Base-by-base conservation (phyloP, 2,329 filamentous ascomycete genomes). In the Fusarium sp. region DNA sequence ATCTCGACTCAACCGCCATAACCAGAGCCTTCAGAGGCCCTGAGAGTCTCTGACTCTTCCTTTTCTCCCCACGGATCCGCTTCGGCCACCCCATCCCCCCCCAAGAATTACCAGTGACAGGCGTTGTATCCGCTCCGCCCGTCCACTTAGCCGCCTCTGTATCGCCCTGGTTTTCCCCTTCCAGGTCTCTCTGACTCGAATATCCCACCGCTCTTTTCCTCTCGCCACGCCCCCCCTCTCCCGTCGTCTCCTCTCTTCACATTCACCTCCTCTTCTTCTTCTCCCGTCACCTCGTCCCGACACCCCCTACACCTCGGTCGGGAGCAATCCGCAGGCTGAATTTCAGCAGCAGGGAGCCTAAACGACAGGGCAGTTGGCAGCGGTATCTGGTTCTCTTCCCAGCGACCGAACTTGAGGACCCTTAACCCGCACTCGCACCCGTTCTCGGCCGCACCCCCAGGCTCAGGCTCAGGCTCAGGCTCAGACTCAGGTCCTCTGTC, bases 141-240 rank as follows among this genome's bases (percentile, higher is more conserved):
- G 63, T 72, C 57, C 69, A 63, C 70, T 72, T 72, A 69, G 59
- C 70, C 65, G 66, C 66, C 66, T 54, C 51, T 57, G 38, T 44
- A 48, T 52, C 65, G 64, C 65, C 70, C 70, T 73, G 57, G 22
- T 70, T 62, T 52, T 69, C 44, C 44, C 50, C 48, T 54, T 61
- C 55, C 36, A 64, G 54, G 26, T 24, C 57, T 64, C 45, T 51
- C 58, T 68, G 57, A 65, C 66, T 63, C 58, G 56, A 59, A 55
- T 57, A 65, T 73, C 60, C 70, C 70, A 73, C 70, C 70, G 70
- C 70, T 73, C 65, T 60, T 73, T 73, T 65, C 56, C 56, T 70
- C 66, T 65, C 28, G n/a, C 42, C 64, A 74, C 70, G 45, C 66
- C 70, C 68, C 63, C 48, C 28, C 30, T 32, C 36, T 18, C 34